Conservation (phyloP, 345 rosid species). For the Hibiscus trionum region DNA sequence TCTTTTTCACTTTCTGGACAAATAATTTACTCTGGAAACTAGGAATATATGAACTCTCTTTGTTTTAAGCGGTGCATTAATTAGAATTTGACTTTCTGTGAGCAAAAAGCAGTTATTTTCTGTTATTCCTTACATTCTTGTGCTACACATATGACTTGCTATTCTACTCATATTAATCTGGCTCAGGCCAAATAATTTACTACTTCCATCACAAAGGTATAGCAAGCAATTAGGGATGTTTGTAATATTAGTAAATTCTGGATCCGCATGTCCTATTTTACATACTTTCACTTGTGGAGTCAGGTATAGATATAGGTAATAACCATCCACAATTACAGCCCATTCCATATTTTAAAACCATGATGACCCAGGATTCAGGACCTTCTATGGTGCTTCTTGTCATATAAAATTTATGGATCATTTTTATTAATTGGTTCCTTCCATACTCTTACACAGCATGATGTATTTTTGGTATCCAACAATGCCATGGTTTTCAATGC, state of each 20-base stretch:
- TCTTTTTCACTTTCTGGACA: not conserved
- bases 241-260: not conserved
- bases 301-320: not conserved
- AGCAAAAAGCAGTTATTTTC: not conserved
- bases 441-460: slow-evolving; percentile 16
- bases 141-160: not conserved
- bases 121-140: not conserved
- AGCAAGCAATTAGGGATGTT: not conserved
- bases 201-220: not conserved
- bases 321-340: not conserved
- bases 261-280: not conserved
- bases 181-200: not conserved
- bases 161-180: not conserved
- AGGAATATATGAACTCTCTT: not conserved
- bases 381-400: not conserved
- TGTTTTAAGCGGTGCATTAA: not conserved
- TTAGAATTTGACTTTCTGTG: not conserved
- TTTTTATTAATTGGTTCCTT: slow-evolving; percentile 16
- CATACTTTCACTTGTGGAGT: not conserved
- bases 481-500: slow-evolving; percentile 31
- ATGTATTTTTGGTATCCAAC: slow-evolving; percentile 16
- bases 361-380: not conserved
- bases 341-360: not conserved
- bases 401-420: not conserved
- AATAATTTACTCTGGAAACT: not conserved